These are phyloP conservation scores for Tetramitus jugosus DNA, from an alignment of 208 protist species.

Conservation along the genomic window DNA sequence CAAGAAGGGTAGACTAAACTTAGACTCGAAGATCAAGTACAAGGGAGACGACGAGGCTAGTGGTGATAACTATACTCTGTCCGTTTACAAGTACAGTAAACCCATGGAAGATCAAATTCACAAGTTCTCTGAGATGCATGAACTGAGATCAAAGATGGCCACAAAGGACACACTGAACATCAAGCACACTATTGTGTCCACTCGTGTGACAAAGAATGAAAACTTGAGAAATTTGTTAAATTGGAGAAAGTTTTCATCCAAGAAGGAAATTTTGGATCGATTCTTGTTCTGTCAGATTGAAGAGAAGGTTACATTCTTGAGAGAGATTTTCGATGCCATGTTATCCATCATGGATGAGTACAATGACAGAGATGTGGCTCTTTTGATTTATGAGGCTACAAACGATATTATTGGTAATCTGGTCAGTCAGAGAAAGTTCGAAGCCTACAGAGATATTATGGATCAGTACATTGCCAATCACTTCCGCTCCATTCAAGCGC, in stretches of 20 bases:
- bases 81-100: background rate
- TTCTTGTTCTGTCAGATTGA: background rate
- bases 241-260: background rate
- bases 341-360: constrained; percentile 2
- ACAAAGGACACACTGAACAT: background rate
- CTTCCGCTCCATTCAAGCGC: background rate
- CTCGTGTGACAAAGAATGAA: background rate
- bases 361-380: background rate
- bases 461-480: constrained; percentile 9
- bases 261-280: background rate
- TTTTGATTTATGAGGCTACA: background rate
- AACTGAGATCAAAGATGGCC: background rate
- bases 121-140: background rate
- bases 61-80: too few relatives aligned
- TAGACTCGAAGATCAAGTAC: background rate
- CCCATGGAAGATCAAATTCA: background rate
- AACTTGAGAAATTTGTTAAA: constrained; percentile 14
- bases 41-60: background rate
- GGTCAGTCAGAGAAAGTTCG: background rate
- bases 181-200: background rate
- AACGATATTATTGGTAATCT: background rate
- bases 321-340: constrained; percentile 20
- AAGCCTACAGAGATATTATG: background rate
- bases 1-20: background rate
- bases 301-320: background rate